These are phyloP conservation scores for Trichoderma brevicompactum DNA, from an alignment of 2,329 filamentous ascomycete species.

Conservation along the genomic window DNA sequence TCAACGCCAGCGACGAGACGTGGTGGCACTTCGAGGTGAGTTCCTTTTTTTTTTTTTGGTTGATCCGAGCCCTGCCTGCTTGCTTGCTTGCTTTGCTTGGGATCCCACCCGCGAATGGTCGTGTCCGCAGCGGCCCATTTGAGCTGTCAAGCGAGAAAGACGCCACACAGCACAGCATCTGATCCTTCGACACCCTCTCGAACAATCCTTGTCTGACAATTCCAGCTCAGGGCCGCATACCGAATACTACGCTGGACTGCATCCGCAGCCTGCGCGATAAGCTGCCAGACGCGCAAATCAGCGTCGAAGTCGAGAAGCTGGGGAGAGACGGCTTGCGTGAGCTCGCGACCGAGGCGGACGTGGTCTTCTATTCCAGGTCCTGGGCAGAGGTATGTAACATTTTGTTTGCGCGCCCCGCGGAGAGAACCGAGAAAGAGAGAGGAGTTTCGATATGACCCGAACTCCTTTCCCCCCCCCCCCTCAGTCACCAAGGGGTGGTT, in stretches of 20 bases:
- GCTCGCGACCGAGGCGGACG: slow-evolving; percentile 65
- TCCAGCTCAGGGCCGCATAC: slow-evolving; percentile 61
- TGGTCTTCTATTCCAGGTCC: slow-evolving; percentile 73
- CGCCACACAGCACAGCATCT: slow-evolving; percentile 7
- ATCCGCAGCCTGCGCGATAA: slow-evolving; percentile 58
- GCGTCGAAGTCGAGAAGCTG: slow-evolving; percentile 75
- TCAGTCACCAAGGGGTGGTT: neutral
- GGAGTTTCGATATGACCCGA: neutral
- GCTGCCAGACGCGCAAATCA: slow-evolving; percentile 56
- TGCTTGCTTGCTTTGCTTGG: neutral
- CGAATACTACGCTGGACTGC: slow-evolving; percentile 62
- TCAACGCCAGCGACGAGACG: slow-evolving; percentile 44
- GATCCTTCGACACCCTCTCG: slow-evolving; percentile 7
- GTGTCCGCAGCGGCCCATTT: neutral
- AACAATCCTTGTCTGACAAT: slow-evolving; percentile 20
- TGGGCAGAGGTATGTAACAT: slow-evolving; percentile 66
- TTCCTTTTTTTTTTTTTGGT: neutral
- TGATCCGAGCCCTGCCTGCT: neutral
- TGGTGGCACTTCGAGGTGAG: slow-evolving; percentile 77
- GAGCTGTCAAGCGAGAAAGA: slow-evolving; percentile 6
- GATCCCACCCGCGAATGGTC: neutral
- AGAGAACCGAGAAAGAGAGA: neutral
- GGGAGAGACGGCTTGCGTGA: slow-evolving; percentile 61
- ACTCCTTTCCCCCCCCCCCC: neutral
- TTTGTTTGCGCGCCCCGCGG: neutral